These are phyloP conservation scores for Durotheca rogersii DNA, from an alignment of 495 filamentous ascomycete species.

Conservation along the genomic window DNA sequence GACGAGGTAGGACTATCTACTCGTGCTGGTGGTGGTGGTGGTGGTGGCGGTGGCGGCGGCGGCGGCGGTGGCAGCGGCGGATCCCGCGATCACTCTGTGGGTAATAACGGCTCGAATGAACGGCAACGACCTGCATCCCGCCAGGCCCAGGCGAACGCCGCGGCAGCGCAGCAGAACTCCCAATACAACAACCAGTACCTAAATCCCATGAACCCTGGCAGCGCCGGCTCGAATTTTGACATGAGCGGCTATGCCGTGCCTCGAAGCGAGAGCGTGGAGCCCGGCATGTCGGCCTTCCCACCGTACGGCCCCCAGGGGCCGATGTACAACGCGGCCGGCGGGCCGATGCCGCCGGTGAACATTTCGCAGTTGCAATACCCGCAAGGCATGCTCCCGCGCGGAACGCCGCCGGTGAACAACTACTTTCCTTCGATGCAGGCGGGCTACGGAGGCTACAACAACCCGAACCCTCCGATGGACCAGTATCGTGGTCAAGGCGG, in stretches of 20 bases:
- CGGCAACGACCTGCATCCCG: constrained; percentile 57
- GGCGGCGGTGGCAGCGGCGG: constrained; percentile 45
- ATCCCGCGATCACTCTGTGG: constrained; percentile 46
- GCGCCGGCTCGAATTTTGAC: constrained; percentile 41
- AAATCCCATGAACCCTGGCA: constrained; percentile 42
- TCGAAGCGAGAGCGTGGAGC: constrained; percentile 58
- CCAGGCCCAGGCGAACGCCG: constrained; percentile 46
- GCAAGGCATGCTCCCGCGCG: constrained; percentile 56
- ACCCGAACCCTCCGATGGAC: constrained; percentile 46
- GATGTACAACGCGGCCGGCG: constrained; percentile 53
- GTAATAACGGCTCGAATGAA: constrained; percentile 39
- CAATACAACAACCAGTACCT: constrained; percentile 46
- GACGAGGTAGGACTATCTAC: constrained; percentile 88
- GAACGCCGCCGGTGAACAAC: constrained; percentile 52
- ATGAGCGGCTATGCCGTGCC: constrained; percentile 53
- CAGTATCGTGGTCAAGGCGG: constrained; percentile 49
- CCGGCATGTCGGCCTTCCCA: constrained; percentile 54
- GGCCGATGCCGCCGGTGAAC: constrained; percentile 49
- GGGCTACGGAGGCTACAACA: constrained; percentile 50
- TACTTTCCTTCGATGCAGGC: constrained; percentile 51
- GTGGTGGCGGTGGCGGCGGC: constrained; percentile 45
- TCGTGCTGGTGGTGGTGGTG: constrained; percentile 44
- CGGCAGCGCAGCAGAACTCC: constrained; percentile 44
- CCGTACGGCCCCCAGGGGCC: constrained; percentile 49
- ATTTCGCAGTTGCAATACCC: constrained; percentile 60